Percentiles rank a stretch among this genome's conserved stretches.
These are phyloP conservation scores for Phytophthora pisi DNA, from an alignment of 352 stramenopile species.

Conservation along the genomic window DNA sequence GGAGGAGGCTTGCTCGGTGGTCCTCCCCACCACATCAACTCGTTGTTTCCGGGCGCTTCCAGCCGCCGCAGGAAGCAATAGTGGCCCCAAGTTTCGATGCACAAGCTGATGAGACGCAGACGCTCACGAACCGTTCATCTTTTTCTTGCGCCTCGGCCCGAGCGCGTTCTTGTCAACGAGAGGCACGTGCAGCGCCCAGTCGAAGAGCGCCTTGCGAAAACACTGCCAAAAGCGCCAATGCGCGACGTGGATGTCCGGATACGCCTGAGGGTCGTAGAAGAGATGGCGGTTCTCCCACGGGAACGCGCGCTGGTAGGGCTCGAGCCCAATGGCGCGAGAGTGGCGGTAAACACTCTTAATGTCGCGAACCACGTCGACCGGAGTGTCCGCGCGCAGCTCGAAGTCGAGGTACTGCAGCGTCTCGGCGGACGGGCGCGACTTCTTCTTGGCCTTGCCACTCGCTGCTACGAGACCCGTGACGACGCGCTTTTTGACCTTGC, in stretches of 20 bases:
- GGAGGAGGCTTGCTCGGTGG: not conserved
- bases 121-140: not conserved
- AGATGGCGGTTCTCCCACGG: not conserved
- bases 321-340: not conserved
- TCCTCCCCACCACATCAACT: not conserved
- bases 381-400: not conserved
- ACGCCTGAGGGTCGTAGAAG: not conserved
- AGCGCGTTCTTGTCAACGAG: not conserved
- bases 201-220: not conserved
- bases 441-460: not conserved
- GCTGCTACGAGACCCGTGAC: not conserved
- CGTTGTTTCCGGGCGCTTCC: not conserved
- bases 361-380: not conserved
- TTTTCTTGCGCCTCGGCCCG: not conserved
- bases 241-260: not conserved
- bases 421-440: not conserved
- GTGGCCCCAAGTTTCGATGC: not conserved
- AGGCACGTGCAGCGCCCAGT: not conserved
- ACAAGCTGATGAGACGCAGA: not conserved
- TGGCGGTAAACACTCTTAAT: not conserved
- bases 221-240: not conserved
- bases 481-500: not conserved
- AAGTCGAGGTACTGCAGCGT: not conserved
- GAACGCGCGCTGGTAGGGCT: not conserved
- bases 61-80: not conserved